phyloP scores from a whole-genome alignment of 2,329 filamentous ascomycete genomes.

The Karstenula rhodostoma region DNA sequence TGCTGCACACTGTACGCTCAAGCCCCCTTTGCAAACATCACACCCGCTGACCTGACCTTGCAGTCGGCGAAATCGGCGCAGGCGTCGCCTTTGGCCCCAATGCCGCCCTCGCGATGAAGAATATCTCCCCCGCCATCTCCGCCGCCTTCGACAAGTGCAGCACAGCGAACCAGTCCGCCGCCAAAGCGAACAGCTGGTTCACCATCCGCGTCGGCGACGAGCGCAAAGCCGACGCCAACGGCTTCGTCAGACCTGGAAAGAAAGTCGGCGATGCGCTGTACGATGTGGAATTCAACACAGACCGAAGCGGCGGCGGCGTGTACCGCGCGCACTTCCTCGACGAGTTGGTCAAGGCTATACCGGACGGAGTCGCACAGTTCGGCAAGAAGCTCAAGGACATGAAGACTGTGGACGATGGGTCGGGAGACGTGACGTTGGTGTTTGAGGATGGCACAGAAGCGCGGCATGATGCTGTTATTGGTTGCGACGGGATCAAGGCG shows the following conservation, averaged over 20 bases:
- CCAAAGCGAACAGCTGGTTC: constrained; percentile 38
- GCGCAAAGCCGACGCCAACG: constrained; percentile 40
- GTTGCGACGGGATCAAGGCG: constrained; percentile 72
- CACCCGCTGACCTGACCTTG: not conserved
- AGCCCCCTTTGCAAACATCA: not conserved
- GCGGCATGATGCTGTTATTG: constrained; percentile 62
- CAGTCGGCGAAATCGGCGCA: constrained; percentile 64
- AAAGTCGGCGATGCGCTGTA: constrained; percentile 44
- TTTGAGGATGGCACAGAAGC: constrained; percentile 59
- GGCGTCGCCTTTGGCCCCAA: constrained; percentile 66
- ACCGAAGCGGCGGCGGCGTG: constrained; percentile 46
- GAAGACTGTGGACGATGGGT: constrained; percentile 38
- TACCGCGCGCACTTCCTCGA: constrained; percentile 62
- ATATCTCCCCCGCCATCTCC: constrained; percentile 56
- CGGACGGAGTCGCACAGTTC: constrained; percentile 54
- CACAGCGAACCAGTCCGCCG: constrained; percentile 48
- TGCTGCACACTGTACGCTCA: constrained; percentile 51
- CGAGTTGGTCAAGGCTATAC: constrained; percentile 59
- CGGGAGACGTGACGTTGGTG: constrained; percentile 46
- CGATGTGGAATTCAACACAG: constrained; percentile 34
- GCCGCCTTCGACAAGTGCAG: constrained; percentile 53
- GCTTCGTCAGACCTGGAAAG: constrained; percentile 35
- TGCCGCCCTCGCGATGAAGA: constrained; percentile 62
- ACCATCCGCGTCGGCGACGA: constrained; percentile 43
- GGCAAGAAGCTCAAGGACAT: constrained; percentile 51